Evolutionary conservation across 139 green algal genomes (phyloP), one percentile per base, ranked within the genome.

Genomic region (Microglena sp.): DNA sequence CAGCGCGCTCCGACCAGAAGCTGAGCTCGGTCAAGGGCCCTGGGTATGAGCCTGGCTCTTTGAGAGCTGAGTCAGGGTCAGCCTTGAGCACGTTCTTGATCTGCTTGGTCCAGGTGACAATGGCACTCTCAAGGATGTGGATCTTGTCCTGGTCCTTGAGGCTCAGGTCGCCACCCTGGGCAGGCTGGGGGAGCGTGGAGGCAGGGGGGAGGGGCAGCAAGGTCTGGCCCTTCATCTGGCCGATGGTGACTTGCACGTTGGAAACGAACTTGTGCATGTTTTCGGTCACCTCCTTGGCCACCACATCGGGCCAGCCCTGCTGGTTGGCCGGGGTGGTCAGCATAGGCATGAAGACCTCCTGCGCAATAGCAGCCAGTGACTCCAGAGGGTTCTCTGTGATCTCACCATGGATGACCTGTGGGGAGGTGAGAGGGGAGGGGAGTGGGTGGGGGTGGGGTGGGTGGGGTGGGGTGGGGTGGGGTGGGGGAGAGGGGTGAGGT

Each of bases 61-160:
- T 66, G 21, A 26, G 28, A 26, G 18, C 56, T 22, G 73, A 75
- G 60, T 90, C 87, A 26, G 84, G 81, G 70, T 93, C 88, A 7
- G 74, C 68, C 64, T 88, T 88, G 2, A 96, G 78, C 45, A 93
- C 87, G n/a, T 84, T 85, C 77, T 94, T 95, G 70, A 96, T 95
- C 67, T 95, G 90, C 62, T 87, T 84, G 8, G 86, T 90, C 90
- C 90, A 96, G 0, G 85, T 93, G 7, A 93, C 75, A 5, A 94
- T 70, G 0, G 84, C 82, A 21, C 65, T 83, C 72, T 96, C 90
- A 61, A 96, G 72, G 32, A 94, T 87, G 68, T 92, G 86, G n/a
- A 95, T 78, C 24, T 82, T 83, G n/a, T 91, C 87, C 69, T 90
- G 87, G 70, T 90, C 79, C 30, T 82, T 75, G 18, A 81, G 66